Base-by-base conservation (phyloP, 2,329 filamentous ascomycete genomes). In the Fusarium veterinarium region DNA sequence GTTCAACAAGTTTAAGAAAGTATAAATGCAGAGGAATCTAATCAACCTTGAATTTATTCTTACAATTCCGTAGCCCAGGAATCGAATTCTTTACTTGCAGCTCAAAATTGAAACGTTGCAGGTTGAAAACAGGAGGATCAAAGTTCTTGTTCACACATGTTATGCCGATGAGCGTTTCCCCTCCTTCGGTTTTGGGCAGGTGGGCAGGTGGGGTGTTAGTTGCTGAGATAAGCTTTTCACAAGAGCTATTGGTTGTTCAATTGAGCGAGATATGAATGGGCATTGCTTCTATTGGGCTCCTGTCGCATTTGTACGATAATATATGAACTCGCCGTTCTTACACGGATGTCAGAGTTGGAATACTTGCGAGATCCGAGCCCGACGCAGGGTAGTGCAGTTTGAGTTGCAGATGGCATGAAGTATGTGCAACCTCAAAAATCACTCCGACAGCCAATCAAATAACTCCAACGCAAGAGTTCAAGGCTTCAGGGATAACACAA, bases 201-300 rank as follows among this genome's bases (percentile, higher is more conserved):
- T 75, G 71, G 74, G 68, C 67, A 76, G 63, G 74, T 75, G 71
- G 74, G 74, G 73, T 68, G 60, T 48, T 35, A 53, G 58, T 59
- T 74, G 71, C 73, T 75, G 73, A 76, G 75, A 74, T 76, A 76
- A 76, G 74, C 74, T 46, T 59, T 19, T 59, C 20, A 51, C 31
- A 45, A 23, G 48, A 63, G 46, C 45, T 56, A 46, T 45, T 48
- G 38, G 40, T 35, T 57, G 28, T 55, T 46, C 38, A 37, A 44
- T 40, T 48, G 31, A 35, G 37, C 31, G 28, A 45, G 28, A 68
- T 38, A 62, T 55, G 16, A 46, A 44, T 45, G 37, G 28, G 33
- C 53, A 35, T 45, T 40, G 16, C 9, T 19, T 9, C 23, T 41
- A 28, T 49, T 30, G 14, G 64, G 17, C 28, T 30, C 25, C 23